Base-by-base conservation (phyloP, 176 grass and related monocot genomes). In the Oryza rufipogon region DNA sequence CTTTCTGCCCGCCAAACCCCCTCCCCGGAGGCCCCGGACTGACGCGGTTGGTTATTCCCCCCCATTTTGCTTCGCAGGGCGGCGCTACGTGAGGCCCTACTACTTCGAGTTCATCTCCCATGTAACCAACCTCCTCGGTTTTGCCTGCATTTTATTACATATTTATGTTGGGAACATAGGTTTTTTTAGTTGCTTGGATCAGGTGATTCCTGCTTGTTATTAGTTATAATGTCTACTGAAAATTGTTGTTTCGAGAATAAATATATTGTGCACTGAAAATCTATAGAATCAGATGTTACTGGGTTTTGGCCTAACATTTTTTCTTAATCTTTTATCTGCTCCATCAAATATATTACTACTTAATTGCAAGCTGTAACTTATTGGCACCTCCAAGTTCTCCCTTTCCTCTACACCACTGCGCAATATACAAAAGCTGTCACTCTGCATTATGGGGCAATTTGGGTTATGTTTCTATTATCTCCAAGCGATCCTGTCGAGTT, bases 31-130 rank as follows among this genome's bases (percentile, higher is more conserved):
- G 38, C 41, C 23, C 23, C 3, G 9, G 45, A 4, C 45, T 89
- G 2, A 81, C 1, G 6, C 1, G 9, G 42, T 54, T 66, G 42
- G 9, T 22, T 0, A 3, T 16, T 30, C 28, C 16, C 33, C 7
- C 30, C 30, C 30, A 32, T 58, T 34, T 80, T 66, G 82, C 71
- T 8, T 66, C 10, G 64, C 88, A 99, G 93, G 93, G 66, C 91
- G 80, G 87, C 93, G 93, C 67, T 99, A 96, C 82, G 96, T 99
- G 76, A 88, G 88, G 71, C 93, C 96, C 30, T 99, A 96, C 81
- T 89, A 96, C 91, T 99, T 99, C 73, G 91, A 99, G 83, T 96
- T 99, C 84, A 92, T 99, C 36, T 95, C 91, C 64, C 93, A 96
- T 88, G 93, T 99, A 90, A 90, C 14, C 32, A 10, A 70, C 14